Evolutionary conservation across 148 eudicot species (phyloP).

Genomic region (Rhododendron vialii): DNA sequence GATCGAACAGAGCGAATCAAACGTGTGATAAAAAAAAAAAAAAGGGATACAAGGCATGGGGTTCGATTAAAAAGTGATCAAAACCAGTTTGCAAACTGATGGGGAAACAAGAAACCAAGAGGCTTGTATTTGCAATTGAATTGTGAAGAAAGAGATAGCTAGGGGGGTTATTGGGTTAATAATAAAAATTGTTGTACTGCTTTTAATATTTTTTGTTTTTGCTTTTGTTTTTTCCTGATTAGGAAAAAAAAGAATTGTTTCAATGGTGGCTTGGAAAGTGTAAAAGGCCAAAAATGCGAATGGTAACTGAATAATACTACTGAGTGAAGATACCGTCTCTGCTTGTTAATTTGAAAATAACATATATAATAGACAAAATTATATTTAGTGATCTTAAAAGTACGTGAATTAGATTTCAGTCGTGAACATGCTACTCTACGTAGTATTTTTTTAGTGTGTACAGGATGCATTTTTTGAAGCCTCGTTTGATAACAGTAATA

Average conservation of each 20-base stretch:
- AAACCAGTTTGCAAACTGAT: background rate
- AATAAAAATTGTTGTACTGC: background rate
- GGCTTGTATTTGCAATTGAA: background rate
- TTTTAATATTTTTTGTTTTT: background rate
- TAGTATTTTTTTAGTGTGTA: too few relatives aligned
- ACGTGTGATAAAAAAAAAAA: background rate
- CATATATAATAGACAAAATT: too few relatives aligned
- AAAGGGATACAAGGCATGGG: background rate
- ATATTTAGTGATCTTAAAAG: too few relatives aligned
- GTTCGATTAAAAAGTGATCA: background rate
- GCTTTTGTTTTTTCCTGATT: too few relatives aligned
- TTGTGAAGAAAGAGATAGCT: background rate
- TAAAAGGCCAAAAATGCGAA: background rate
- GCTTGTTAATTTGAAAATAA: background rate
- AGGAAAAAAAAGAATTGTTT: background rate
- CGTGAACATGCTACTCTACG: too few relatives aligned
- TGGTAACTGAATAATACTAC: too few relatives aligned
- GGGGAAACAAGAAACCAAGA: background rate
- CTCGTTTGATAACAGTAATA: too few relatives aligned
- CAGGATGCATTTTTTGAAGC: too few relatives aligned
- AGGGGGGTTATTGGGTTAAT: background rate
- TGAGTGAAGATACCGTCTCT: background rate
- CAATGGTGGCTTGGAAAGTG: background rate
- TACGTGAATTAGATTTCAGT: too few relatives aligned
- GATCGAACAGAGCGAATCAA: background rate